Evolutionary conservation across 306 rosid genomes (phyloP).

Genomic region (Rubus idaeus): DNA sequence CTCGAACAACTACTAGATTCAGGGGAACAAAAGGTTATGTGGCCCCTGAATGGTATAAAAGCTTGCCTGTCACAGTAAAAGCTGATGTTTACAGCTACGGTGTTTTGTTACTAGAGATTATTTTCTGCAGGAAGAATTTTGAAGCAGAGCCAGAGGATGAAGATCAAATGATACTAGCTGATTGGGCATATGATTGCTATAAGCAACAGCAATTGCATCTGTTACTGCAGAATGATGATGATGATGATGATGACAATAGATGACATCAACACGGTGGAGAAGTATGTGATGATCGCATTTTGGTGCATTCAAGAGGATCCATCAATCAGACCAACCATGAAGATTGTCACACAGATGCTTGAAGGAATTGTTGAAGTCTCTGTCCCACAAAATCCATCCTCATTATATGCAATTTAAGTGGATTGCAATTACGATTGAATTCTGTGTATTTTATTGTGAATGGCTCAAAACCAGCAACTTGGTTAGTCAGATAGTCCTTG

Average conservation of each 20-base stretch:
- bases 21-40: conserved; percentile 19
- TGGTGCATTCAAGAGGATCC: conserved; percentile 34
- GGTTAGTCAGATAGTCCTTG: neutral
- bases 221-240: conserved; percentile 11
- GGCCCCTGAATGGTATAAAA: conserved; percentile 24
- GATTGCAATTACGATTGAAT: neutral
- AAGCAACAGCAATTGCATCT: neutral
- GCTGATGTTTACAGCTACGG: conserved; percentile 23
- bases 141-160: neutral
- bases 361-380: conserved; percentile 23
- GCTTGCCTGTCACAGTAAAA: conserved; percentile 2
- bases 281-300: conserved; percentile 11
- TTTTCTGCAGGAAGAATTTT: conserved; percentile 10
- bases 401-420: neutral
- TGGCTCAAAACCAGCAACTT: neutral
- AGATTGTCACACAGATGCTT: conserved; percentile 22
- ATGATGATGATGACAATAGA: neutral
- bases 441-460: neutral
- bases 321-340: conserved; percentile 23
- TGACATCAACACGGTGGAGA: conserved; percentile 8
- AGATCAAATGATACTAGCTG: conserved; percentile 21
- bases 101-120: neutral
- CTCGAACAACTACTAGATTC: conserved; percentile 5
- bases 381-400: conserved; percentile 12
- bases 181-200: conserved; percentile 24